A percentile compares a stretch with the other conserved stretches of the same genome.
Conservation (phyloP, 495 filamentous ascomycete species). For the Symbiotaphrina buchneri region DNA sequence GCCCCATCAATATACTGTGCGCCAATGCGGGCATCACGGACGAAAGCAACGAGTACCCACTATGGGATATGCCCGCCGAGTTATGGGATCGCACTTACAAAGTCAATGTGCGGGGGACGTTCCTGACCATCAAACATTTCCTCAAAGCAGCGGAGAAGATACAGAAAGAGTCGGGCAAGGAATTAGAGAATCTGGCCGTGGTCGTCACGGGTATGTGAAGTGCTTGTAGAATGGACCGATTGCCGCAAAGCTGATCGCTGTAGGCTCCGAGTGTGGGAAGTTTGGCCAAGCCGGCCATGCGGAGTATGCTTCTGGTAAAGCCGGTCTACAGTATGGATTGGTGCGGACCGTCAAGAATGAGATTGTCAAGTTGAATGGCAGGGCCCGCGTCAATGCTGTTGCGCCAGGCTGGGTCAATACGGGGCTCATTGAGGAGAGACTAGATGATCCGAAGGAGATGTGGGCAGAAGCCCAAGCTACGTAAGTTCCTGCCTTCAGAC, state of each 20-base stretch:
- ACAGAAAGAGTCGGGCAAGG: conserved; percentile 14
- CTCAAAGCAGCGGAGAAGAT: conserved; percentile 15
- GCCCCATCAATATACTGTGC: conserved; percentile 27
- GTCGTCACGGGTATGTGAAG: conserved; percentile 35
- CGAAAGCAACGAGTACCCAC: conserved; percentile 17
- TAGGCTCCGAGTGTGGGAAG: conserved; percentile 21
- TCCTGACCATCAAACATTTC: conserved; percentile 35
- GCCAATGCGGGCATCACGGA: conserved; percentile 28
- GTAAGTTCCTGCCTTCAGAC: no score
- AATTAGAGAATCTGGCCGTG: conserved; percentile 25
- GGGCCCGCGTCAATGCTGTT: conserved; percentile 31
- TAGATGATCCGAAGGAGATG: conserved; percentile 22
- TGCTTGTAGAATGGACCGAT: no score
- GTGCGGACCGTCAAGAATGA: conserved; percentile 29
- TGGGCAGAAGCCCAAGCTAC: conserved; percentile 23
- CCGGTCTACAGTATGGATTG: conserved; percentile 29
- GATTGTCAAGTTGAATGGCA: conserved; percentile 24
- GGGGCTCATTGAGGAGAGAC: conserved; percentile 19
- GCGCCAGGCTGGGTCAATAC: conserved; percentile 26
- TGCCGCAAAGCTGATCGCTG: no score
- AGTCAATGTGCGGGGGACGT: conserved; percentile 26
- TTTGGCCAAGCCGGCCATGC: conserved; percentile 26
- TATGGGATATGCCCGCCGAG: conserved; percentile 29
- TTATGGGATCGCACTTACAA: conserved; percentile 28
- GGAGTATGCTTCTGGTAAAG: conserved; percentile 27